Percentiles rank a stretch among this genome's conserved stretches.
Conservation (phyloP, 2,329 filamentous ascomycete species). For the Septoria petroselini region DNA sequence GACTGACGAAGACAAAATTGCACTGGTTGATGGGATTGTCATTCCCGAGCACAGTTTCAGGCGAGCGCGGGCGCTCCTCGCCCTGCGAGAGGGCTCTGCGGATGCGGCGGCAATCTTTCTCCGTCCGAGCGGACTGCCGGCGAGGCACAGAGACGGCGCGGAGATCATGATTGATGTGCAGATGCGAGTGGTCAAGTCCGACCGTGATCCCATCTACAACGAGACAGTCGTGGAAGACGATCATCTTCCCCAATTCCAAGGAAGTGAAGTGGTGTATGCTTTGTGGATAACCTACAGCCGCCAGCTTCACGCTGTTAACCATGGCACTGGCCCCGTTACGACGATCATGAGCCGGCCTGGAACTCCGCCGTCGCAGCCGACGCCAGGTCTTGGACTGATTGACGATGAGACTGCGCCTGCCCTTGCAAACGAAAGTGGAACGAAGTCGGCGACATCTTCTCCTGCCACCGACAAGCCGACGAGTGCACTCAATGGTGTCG, state of each 20-base stretch:
- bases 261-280: conserved; percentile 83
- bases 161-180: conserved; percentile 94
- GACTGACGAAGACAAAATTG: conserved; percentile 79
- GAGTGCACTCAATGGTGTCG: conserved; percentile 14
- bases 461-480: conserved; percentile 2
- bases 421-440: conserved; percentile 25
- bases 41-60: conserved; percentile 95
- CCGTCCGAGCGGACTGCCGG: conserved; percentile 77
- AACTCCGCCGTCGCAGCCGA: conserved; percentile 72
- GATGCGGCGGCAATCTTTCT: conserved; percentile 76
- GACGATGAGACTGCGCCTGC: conserved; percentile 12
- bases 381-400: conserved; percentile 21
- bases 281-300: conserved; percentile 97
- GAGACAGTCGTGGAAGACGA: conserved; percentile 65
- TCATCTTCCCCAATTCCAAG: conserved; percentile 50
- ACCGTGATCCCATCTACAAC: conserved; percentile 59
- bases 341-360: conserved; percentile 61
- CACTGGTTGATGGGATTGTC: conserved; percentile 87
- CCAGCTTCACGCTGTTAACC: conserved; percentile 75
- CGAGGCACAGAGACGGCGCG: conserved; percentile 83
- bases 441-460: conserved; percentile 1
- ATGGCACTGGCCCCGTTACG: conserved; percentile 60
- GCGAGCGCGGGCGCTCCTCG: conserved; percentile 78
- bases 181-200: conserved; percentile 92
- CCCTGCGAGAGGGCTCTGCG: conserved; percentile 75